Evolutionary conservation across 2,329 filamentous ascomycete species (phyloP), one percentile per base, ranked within the genome.

Genomic region (Fonsecaea nubica): DNA sequence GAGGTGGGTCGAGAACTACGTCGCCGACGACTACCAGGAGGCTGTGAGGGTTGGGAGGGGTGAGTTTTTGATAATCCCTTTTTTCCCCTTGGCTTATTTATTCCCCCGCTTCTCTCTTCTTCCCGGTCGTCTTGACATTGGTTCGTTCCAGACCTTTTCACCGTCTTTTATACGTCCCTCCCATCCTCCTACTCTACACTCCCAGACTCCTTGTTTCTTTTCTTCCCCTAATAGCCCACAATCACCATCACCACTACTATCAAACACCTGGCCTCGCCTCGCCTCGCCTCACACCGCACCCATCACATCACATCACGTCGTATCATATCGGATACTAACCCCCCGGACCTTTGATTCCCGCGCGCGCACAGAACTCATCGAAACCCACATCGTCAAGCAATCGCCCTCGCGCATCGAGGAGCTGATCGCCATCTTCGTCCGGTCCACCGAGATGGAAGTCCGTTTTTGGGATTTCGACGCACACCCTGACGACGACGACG

Each of bases 1-100:
- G 90, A 86, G 88, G 54, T 98, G 94, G 94, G 92, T 98, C 71
- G 84, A 93, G 75, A 96, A 92, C 74, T 98, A 97, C 75, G 86
- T 91, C 15, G 90, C 89, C 1, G 89, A 92, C 0, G 91, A 95
- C 76, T 97, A 96, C 72, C 80, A 83, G 0, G 83, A 88, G 68
- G 91, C 92, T 5, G 91, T 96, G 62, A 82, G 82, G 69, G 83
- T 87, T 2, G 92, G 92, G 13, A 65, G 59, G 66, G 64, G 64
- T 66, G 36, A 63, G 58, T 53, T 52, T 30, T 48, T 21, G 25
- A 25, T 25, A 25, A 25, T 13, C 15, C 13, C 6, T 36, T 12
- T 9, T n/a, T 21, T 32, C 2, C 36, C 12, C 1, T 15, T 12
- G 3, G 7, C 12, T 12, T 59, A 5, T 30, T 40, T 30, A 5